These are phyloP conservation scores for Meira miltonrushii DNA, from an alignment of 1,284 basidiomycete genomes.

Conservation along the genomic window DNA sequence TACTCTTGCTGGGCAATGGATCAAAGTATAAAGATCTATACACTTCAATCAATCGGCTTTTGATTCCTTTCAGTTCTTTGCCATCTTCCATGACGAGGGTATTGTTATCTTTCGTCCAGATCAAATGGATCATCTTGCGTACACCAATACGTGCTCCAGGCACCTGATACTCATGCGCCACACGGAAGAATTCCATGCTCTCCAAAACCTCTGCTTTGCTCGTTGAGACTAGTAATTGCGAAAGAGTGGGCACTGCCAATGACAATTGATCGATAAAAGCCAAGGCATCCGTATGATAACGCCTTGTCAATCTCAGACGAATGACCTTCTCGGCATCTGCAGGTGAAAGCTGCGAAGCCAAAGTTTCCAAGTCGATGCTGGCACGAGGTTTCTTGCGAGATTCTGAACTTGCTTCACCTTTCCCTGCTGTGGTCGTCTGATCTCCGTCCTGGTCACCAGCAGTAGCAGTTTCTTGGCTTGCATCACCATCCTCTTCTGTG, in stretches of 20 bases:
- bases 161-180: conserved; percentile 77
- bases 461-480: conserved; percentile 47
- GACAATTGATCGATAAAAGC: conserved; percentile 80
- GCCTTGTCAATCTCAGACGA: conserved; percentile 72
- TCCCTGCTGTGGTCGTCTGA: conserved; percentile 28
- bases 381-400: conserved; percentile 5
- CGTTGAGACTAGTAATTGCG: conserved; percentile 77
- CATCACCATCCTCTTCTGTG: conserved; percentile 42
- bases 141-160: conserved; percentile 64
- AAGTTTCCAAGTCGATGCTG: conserved; percentile 30
- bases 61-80: conserved; percentile 75
- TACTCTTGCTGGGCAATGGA: conserved; percentile 57
- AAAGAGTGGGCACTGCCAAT: conserved; percentile 68
- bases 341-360: conserved; percentile 37
- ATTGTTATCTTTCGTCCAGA: conserved; percentile 89
- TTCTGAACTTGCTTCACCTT: conserved; percentile 14
- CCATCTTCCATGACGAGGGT: conserved; percentile 65
- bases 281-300: conserved; percentile 81
- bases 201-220: conserved; percentile 91
- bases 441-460: not conserved
- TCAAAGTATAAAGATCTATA: conserved; percentile 84
- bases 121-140: conserved; percentile 92
- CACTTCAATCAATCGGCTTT: conserved; percentile 80
- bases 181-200: conserved; percentile 88
- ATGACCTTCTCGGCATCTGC: conserved; percentile 56